Conservation (phyloP, 495 filamentous ascomycete species). For the Penicillium paradoxum region DNA sequence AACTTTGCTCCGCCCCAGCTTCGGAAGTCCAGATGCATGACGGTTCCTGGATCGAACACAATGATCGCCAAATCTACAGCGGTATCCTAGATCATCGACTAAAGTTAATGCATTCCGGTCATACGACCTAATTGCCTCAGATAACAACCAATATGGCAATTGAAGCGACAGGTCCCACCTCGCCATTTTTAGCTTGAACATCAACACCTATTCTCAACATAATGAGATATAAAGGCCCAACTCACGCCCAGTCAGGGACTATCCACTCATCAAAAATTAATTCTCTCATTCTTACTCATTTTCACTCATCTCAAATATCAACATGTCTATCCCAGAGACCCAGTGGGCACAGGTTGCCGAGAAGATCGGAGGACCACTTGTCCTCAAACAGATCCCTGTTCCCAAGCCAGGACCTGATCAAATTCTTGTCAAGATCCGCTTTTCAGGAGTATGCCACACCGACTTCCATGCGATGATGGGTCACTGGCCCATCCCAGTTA, state of each 20-base stretch:
- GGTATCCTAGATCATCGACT: too few species aligned
- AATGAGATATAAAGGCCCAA: too few species aligned
- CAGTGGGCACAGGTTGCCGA: constrained; percentile 87
- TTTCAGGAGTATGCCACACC: constrained; percentile 87
- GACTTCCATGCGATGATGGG: constrained; percentile 77
- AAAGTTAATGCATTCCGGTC: too few species aligned
- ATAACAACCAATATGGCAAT: too few species aligned
- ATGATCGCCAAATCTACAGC: background rate
- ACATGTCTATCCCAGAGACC: constrained; percentile 53
- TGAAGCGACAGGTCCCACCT: too few species aligned
- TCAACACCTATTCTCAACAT: too few species aligned
- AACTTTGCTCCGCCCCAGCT: background rate
- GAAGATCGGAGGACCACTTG: constrained; percentile 64
- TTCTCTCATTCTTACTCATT: too few species aligned
- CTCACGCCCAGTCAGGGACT: too few species aligned
- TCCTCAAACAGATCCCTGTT: constrained; percentile 77
- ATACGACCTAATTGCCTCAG: too few species aligned
- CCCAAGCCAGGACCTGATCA: constrained; percentile 74
- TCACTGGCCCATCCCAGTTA: constrained; percentile 75
- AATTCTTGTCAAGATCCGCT: constrained; percentile 84
- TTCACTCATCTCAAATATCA: background rate
- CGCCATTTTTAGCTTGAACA: too few species aligned
- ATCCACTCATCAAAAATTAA: too few species aligned
- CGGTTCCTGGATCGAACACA: too few species aligned
- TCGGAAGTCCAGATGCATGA: background rate